Evolutionary conservation across 345 rosid genomes (phyloP).

Genomic region (Reutealis trisperma): DNA sequence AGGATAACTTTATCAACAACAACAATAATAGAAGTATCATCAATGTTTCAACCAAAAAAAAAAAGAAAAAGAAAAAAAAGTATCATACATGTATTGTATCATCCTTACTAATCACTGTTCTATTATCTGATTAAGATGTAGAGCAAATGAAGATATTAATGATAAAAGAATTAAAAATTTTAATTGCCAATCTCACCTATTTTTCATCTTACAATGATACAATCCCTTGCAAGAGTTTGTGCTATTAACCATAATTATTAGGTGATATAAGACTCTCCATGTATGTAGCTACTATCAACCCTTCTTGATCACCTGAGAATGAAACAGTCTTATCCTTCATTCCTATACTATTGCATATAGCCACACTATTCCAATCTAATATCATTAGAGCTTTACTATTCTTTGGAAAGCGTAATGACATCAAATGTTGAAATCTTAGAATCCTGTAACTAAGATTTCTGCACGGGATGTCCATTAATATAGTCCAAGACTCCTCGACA

Average conservation of each 20-base stretch:
- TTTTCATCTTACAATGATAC: not conserved
- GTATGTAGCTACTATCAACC: not conserved
- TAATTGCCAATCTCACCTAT: not conserved
- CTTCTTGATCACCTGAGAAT: not conserved
- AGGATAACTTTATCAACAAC: not conserved
- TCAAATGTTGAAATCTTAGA: not conserved
- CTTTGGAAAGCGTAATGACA: not conserved
- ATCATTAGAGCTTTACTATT: not conserved
- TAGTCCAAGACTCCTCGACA: not conserved
- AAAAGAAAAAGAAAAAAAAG: too few species aligned
- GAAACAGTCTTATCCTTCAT: not conserved
- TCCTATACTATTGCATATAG: not conserved
- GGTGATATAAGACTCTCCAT: not conserved
- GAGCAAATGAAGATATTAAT: not conserved
- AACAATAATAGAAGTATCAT: too few species aligned
- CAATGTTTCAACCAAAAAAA: too few species aligned
- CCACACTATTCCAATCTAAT: not conserved
- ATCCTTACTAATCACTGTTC: not conserved
- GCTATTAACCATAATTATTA: not conserved
- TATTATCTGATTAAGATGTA: not conserved
- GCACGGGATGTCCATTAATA: not conserved
- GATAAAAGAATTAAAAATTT: too few species aligned
- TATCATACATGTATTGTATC: not conserved
- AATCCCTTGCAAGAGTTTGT: not conserved
- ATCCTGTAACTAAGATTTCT: not conserved